Evolutionary conservation across 176 grass and related monocot species (phyloP).

Genomic region (Eleusine coracana): DNA sequence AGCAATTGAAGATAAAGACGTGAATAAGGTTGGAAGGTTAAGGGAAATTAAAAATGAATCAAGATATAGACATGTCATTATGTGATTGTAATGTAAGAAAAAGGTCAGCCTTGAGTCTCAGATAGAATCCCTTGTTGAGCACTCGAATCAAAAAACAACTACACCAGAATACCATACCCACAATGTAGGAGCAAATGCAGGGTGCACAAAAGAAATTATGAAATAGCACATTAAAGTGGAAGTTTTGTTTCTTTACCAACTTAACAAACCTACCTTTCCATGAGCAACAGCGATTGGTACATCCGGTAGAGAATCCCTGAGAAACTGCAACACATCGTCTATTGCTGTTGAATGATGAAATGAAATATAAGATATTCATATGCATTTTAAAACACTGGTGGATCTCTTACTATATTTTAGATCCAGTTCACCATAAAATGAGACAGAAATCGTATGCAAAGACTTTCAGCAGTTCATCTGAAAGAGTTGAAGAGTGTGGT

Average conservation of each 20-base stretch:
- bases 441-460: conserved; percentile 3
- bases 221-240: conserved; percentile 27
- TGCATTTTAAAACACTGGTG: not conserved
- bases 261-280: conserved; percentile 71
- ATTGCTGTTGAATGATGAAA: conserved; percentile 66
- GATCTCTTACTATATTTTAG: not conserved
- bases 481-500: not conserved
- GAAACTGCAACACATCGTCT: conserved; percentile 77
- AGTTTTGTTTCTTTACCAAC: conserved; percentile 28
- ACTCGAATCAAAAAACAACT: not conserved
- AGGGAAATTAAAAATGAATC: not conserved
- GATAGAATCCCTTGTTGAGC: not conserved
- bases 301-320: conserved; percentile 63
- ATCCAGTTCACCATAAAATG: not conserved
- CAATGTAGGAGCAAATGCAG: not conserved
- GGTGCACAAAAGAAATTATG: conserved; percentile 8
- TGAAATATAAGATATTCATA: conserved; percentile 43
- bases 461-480: not conserved
- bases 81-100: conserved; percentile 6
- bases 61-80: not conserved
- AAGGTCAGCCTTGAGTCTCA: not conserved
- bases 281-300: conserved; percentile 80
- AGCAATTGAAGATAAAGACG: conserved; percentile 17
- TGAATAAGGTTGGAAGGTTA: conserved; percentile 18
- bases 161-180: conserved; percentile 16